Evolutionary conservation across 2,329 filamentous ascomycete species (phyloP).

Genomic region (Aurifilum marmelostoma): DNA sequence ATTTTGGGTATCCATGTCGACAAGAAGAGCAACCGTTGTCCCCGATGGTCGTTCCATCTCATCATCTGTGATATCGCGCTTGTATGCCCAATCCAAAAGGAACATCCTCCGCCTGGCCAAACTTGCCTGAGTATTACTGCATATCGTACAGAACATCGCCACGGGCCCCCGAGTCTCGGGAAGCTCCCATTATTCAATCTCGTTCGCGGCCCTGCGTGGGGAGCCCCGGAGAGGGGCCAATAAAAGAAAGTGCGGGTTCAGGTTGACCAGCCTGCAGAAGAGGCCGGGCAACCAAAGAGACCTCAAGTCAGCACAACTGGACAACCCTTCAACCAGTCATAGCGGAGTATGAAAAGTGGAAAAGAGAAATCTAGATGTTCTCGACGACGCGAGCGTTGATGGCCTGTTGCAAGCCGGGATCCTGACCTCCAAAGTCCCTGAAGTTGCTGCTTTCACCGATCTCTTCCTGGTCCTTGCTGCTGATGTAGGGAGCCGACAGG

Average conservation of each 20-base stretch:
- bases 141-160: slow-evolving; percentile 19
- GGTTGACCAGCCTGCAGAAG: slow-evolving; percentile 25
- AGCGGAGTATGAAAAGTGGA: slow-evolving; percentile 12
- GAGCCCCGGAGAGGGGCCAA: not conserved
- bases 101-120: not conserved
- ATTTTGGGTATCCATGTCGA: slow-evolving; percentile 29
- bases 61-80: slow-evolving; percentile 7
- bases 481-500: slow-evolving; percentile 50
- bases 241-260: slow-evolving; percentile 13
- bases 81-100: not conserved
- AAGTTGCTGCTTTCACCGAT: slow-evolving; percentile 49
- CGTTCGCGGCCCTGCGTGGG: not conserved
- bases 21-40: slow-evolving; percentile 15
- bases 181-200: not conserved
- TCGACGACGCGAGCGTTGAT: slow-evolving; percentile 83
- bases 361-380: slow-evolving; percentile 67
- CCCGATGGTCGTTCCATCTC: not conserved
- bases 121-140: not conserved
- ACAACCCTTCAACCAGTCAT: slow-evolving; percentile 9
- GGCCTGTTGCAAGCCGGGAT: slow-evolving; percentile 73
- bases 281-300: slow-evolving; percentile 4
- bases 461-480: slow-evolving; percentile 38
- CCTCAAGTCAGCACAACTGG: slow-evolving; percentile 24
- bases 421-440: slow-evolving; percentile 56
- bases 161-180: not conserved